Percentiles rank a stretch among this genome's conserved stretches.
These are phyloP conservation scores for Exidia glandulosa DNA, from an alignment of 768 basidiomycete species.

Conservation along the genomic window DNA sequence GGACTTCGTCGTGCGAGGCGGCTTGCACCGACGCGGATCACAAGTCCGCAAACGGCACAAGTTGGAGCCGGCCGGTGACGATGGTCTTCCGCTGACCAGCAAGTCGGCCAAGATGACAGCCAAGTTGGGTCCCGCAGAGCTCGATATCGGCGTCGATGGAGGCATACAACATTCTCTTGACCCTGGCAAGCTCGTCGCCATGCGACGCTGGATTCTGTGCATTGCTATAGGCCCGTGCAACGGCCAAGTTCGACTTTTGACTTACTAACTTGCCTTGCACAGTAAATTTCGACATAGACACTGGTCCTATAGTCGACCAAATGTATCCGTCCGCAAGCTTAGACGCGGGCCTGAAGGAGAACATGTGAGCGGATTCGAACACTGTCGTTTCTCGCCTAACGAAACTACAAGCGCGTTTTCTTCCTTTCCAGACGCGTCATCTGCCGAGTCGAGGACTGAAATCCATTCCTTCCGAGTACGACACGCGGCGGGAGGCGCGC, in stretches of 20 bases:
- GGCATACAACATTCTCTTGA: slow-evolving; percentile 25
- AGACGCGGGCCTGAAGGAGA: slow-evolving; percentile 59
- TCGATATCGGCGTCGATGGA: background rate
- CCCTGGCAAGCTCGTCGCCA: slow-evolving; percentile 31
- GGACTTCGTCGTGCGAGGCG: no score
- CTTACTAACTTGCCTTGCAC: slow-evolving; percentile 1
- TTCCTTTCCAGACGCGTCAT: slow-evolving; percentile 80
- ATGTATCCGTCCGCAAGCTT: slow-evolving; percentile 59
- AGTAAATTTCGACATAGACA: slow-evolving; percentile 86
- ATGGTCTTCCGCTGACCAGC: no score
- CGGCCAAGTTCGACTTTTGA: slow-evolving; percentile 1
- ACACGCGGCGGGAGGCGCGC: slow-evolving; percentile 21
- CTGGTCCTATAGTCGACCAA: slow-evolving; percentile 67
- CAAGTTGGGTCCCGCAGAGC: background rate
- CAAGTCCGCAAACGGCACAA: no score
- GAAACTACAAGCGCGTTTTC: slow-evolving; percentile 65
- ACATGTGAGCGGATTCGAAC: slow-evolving; percentile 49
- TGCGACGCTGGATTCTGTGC: slow-evolving; percentile 58
- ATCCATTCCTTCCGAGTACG: slow-evolving; percentile 82
- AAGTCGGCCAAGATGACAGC: no score
- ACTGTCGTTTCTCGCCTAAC: slow-evolving; percentile 5
- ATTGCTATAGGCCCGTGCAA: slow-evolving; percentile 48
- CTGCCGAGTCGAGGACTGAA: slow-evolving; percentile 76
- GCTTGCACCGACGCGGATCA: no score
- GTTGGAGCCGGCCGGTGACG: no score